Evolutionary conservation across 768 basidiomycete species (phyloP), one percentile per base, ranked within the genome.

Genomic region (Omphalotus guepiniiformis): DNA sequence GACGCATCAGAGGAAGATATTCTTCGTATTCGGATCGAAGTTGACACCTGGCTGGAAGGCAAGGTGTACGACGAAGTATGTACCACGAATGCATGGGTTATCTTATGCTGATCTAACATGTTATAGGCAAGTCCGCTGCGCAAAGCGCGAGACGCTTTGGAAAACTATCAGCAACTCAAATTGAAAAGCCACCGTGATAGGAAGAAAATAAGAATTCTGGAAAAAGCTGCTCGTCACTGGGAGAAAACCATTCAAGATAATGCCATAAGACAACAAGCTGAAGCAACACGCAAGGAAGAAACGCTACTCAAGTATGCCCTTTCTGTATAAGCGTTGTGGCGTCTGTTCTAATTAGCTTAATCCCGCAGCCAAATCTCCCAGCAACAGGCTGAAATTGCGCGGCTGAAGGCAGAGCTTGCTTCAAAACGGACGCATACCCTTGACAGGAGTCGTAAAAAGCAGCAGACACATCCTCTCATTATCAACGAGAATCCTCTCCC

Each of bases 401-500:
- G 38, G 15, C 44, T 46, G 18, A 32, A 27, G 26, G 34, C 34
- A 18, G 44, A 46, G 34, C 8, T 46, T 23, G 44, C 35, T 25
- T 36, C 26, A 26, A 46, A 37, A 27, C 44, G 38, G 34, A 7
- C 15, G 12, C 44, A 36, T n/a, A n/a, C n/a, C 6, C 19, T 36
- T 25, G 44, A 46, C 13, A 32, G 30, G 18, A 26, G 30, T 29
- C n/a, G 13, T 27, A 46, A 46, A 16, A 46, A 46, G 35, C n/a
- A n/a, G 2, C 44, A 15, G 12, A 6, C 6, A 12, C 30, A 15
- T 26, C 44, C n/a, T 46, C 16, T 36, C 44, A 5, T 16, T 46
- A 46, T 36, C 44, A 11, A 36, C 35, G 15, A 11, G 26, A 46
- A 46, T 34, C 44, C 44, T 46, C 44, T 46, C 19, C 44, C 44